Evolutionary conservation across 352 stramenopile species (phyloP).

Genomic region (Nothophytophthora sp.): DNA sequence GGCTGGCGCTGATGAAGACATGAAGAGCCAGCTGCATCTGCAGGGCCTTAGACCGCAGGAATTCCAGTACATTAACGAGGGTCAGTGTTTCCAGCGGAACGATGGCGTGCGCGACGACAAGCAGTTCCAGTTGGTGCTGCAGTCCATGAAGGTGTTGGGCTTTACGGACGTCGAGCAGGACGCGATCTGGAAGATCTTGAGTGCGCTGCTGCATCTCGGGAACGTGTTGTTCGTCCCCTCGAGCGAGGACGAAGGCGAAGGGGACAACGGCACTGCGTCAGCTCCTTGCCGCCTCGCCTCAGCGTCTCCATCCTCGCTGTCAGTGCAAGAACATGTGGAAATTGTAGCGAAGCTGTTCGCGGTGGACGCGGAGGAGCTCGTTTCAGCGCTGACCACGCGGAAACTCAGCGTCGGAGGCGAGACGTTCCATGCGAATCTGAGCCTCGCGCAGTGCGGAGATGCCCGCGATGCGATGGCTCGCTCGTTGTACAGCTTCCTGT

Average conservation of each 20-base stretch:
- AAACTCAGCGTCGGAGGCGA: constrained; percentile 76
- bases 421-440: constrained; percentile 66
- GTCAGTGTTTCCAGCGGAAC: constrained; percentile 65
- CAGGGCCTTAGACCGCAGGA: constrained; percentile 34
- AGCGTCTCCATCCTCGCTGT: constrained; percentile 34
- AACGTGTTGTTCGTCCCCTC: constrained; percentile 73
- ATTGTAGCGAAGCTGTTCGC: constrained; percentile 43
- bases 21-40: constrained; percentile 47
- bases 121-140: constrained; percentile 61
- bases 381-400: constrained; percentile 58
- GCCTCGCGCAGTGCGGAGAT: constrained; percentile 63
- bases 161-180: constrained; percentile 63
- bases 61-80: constrained; percentile 72
- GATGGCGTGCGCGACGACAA: constrained; percentile 64
- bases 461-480: constrained; percentile 73
- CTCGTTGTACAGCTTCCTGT: constrained; percentile 82
- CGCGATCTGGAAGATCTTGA: constrained; percentile 70
- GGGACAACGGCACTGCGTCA: constrained; percentile 36
- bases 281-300: constrained; percentile 37
- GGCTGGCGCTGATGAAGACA: constrained; percentile 43
- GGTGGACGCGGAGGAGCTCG: constrained; percentile 46
- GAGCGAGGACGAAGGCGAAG: constrained; percentile 52
- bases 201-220: constrained; percentile 81
- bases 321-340: constrained; percentile 40
- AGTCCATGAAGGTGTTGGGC: constrained; percentile 75